These are phyloP conservation scores for Lichtheimia corymbifera DNA, from an alignment of 371 early-diverging fungal species.

Conservation along the genomic window DNA sequence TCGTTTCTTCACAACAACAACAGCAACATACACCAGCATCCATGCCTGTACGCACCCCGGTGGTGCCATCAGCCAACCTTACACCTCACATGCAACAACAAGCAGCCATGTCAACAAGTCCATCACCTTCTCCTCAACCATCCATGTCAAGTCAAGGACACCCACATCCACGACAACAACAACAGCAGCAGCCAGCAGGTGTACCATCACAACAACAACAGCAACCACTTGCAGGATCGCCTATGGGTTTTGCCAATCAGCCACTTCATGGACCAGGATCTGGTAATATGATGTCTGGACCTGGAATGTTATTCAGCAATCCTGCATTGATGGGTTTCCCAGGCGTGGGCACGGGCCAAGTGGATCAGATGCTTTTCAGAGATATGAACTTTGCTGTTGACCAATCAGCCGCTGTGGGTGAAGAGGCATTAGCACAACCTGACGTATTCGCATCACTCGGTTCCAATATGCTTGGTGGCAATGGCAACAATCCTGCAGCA, in stretches of 20 bases:
- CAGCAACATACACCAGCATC: constrained; percentile 5
- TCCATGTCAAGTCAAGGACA: constrained; percentile 10
- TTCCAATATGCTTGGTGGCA: constrained; percentile 8
- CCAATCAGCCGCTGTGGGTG: constrained; percentile 4
- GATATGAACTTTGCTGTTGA: constrained; percentile 14
- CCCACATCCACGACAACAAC: constrained; percentile 2
- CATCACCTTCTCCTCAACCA: constrained; percentile 7
- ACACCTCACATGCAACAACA: constrained; percentile 5
- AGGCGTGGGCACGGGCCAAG: constrained; percentile 5
- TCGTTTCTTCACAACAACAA: neutral
- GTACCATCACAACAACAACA: neutral
- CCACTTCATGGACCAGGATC: neutral
- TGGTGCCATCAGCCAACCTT: neutral
- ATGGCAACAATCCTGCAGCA: neutral
- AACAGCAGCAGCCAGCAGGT: neutral
- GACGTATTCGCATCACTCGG: constrained; percentile 17
- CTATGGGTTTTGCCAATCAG: constrained; percentile 9
- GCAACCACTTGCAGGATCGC: neutral
- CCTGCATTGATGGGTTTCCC: constrained; percentile 14
- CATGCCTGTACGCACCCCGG: neutral
- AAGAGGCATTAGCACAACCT: constrained; percentile 9
- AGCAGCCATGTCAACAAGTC: neutral
- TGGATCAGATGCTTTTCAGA: constrained; percentile 16
- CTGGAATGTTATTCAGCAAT: constrained; percentile 10
- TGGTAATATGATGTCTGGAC: constrained; percentile 10